Evolutionary conservation across 768 basidiomycete genomes (phyloP), one percentile per base, ranked within the genome.

Genomic region (Tulasnella calospora): DNA sequence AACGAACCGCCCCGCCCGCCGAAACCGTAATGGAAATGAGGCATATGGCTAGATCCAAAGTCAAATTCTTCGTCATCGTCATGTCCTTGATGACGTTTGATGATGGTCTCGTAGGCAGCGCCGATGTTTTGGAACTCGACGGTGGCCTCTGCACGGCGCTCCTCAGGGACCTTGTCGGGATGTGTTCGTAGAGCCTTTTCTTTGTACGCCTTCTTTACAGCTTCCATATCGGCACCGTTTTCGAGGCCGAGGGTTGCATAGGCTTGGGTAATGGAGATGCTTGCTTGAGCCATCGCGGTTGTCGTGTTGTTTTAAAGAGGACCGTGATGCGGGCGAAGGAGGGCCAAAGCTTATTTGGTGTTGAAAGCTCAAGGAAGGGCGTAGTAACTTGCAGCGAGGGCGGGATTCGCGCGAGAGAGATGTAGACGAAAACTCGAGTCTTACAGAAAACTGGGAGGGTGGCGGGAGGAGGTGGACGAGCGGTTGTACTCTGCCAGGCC

Each of bases 101-200:
- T 83, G 36, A 94, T 86, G 40, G 88, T 82, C 70, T 88, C 86
- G 84, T 92, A 94, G 6, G 92, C 92, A 78, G 89, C 91, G 79
- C 90, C 87, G 69, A 94, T 83, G 21, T 75, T 40, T 35, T 75
- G 74, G 51, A 75, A 75, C 55, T 75, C 55, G 36, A 61, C 19
- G 44, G 74, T 75, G 36, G 74, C 74, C 41, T 51, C 74, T 33
- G 23, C 74, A 27, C 46, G 44, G 27, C 30, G 41, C 12, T 75
- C 55, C 36, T 61, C 23, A 38, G 74, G 46, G 51, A 55, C 74
- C 10, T 75, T 51, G 55, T 75, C 74, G 8, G 74, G 74, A 55
- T 75, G 74, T n/a, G 21, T 47, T 61, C 21, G 74, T 27, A 75
- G 74, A 38, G 74, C 74, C 33, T 55, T 47, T 41, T 40, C 44